These are phyloP conservation scores for Rubus idaeus DNA, from an alignment of 306 rosid genomes.

Conservation along the genomic window DNA sequence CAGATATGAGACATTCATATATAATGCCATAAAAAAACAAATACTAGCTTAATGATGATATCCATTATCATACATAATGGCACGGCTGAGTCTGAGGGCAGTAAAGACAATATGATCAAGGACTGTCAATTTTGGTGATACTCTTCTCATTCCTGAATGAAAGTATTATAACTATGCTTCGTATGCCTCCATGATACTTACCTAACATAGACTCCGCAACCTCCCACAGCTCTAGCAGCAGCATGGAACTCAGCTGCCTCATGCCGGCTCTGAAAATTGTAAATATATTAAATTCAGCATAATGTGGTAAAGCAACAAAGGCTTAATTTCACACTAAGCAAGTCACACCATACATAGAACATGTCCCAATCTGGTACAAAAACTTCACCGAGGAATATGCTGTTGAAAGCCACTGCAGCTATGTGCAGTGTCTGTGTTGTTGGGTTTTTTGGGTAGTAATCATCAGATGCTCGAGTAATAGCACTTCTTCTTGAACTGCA, in stretches of 20 bases:
- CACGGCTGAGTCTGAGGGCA: neutral
- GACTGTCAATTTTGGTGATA: neutral
- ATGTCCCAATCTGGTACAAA: constrained; percentile 56
- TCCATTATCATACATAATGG: neutral
- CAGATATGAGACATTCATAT: neutral
- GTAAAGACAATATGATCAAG: neutral
- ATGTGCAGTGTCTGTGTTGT: constrained; percentile 40
- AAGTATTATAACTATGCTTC: neutral
- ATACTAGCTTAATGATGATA: neutral
- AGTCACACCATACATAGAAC: constrained; percentile 42
- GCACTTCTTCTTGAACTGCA: constrained; percentile 40
- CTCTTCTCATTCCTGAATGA: neutral
- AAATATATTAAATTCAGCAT: constrained; percentile 11
- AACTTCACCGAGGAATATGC: constrained; percentile 48
- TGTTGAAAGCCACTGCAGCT: constrained; percentile 49
- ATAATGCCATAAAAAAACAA: too few species aligned
- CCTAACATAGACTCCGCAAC: constrained; percentile 49
- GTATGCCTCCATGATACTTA: neutral
- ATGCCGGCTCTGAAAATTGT: constrained; percentile 31
- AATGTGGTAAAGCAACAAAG: neutral
- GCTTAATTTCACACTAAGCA: constrained; percentile 1
- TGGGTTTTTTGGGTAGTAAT: constrained; percentile 43
- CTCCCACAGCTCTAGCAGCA: constrained; percentile 46
- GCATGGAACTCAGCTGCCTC: constrained; percentile 47
- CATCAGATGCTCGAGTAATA: constrained; percentile 44